These are phyloP conservation scores for Diutina ranongensis DNA, from an alignment of 1,139 yeast species.

Conservation along the genomic window DNA sequence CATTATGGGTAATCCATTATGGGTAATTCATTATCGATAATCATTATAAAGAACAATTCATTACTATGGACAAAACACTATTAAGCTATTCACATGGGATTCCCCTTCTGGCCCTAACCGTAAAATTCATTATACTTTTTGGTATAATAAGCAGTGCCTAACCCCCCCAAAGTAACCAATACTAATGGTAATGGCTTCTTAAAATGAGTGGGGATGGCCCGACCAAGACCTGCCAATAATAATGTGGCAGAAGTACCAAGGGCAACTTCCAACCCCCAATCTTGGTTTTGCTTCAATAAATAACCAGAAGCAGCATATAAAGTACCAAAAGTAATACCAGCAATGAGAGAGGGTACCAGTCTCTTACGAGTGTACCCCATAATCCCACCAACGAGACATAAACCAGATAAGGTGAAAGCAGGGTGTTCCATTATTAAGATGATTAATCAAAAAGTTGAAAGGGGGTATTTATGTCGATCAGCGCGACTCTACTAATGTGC, in stretches of 20 bases:
- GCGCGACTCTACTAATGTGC: too few species aligned
- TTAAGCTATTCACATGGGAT: too few species aligned
- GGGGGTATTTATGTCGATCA: too few species aligned
- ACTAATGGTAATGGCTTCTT: constrained; percentile 68
- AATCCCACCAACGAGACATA: constrained; percentile 62
- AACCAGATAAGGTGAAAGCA: constrained; percentile 63
- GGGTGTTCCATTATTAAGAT: constrained; percentile 53
- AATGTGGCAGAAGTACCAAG: constrained; percentile 58
- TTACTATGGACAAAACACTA: background rate
- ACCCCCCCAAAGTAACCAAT: constrained; percentile 52
- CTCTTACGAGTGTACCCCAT: constrained; percentile 65
- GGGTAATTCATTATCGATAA: too few species aligned
- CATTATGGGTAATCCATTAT: too few species aligned
- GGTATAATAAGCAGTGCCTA: constrained; percentile 58
- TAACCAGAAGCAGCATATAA: constrained; percentile 73
- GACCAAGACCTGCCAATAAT: constrained; percentile 55
- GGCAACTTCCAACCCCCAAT: constrained; percentile 75
- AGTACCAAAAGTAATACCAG: constrained; percentile 62
- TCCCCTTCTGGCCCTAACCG: too few species aligned
- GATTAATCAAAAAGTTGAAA: background rate
- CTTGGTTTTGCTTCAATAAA: constrained; percentile 58
- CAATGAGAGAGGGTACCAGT: constrained; percentile 70
- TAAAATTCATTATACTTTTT: constrained; percentile 65
- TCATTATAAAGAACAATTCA: background rate
- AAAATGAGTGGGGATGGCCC: constrained; percentile 50